Base-by-base conservation (phyloP, 441 rosid genomes). In the Pelargonium fulgidum region DNA sequence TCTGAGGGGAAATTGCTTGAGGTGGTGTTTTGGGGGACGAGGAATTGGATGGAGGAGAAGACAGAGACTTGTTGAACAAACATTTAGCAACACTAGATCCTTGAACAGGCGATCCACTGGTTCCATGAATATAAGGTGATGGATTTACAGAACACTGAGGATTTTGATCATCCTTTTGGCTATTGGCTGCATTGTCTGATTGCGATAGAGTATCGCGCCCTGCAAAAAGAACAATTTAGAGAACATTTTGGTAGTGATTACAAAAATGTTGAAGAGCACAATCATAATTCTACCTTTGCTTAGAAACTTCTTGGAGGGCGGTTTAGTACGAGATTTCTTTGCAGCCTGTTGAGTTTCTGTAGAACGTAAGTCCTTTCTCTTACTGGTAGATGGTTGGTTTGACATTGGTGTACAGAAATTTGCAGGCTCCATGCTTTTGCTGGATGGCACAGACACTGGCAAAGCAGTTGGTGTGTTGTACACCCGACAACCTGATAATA, bases 21-120 rank as follows among this genome's bases (percentile, higher is more conserved):
- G 87, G 90, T 13, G 97, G 97, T 3, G 96, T 89, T 13, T 56
- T 80, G 0, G 89, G 91, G 22, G 76, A 81, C 10, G 87, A 72
- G 4, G 93, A 80, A 71, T 69, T 79, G 54, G 73, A 56, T 17
- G 87, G 83, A 76, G 81, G 71, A 22, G 82, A 75, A 0, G 70
- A 9, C 66, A 44, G 59, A 70, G 78, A 70, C 79, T 81, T 86
- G 73, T 79, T 78, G 78, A 87, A 86, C 80, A 90, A 81, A 80
- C 89, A 79, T 81, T 90, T 87, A 0, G 80, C 92, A 58, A 87
- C 87, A 26, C 78, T 75, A 16, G 92, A 82, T 42, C 77, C 82
- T 16, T 77, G 83, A 70, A 63, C 73, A 13, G 75, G 10, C 0
- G 78, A 41, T 33, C 66, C 77, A 76, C 65, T 68, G 33, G 67